A percentile compares a stretch with the other conserved stretches of the same genome.
These are phyloP conservation scores for Hydnomerulius pinastri DNA, from an alignment of 768 basidiomycete species.

Conservation along the genomic window DNA sequence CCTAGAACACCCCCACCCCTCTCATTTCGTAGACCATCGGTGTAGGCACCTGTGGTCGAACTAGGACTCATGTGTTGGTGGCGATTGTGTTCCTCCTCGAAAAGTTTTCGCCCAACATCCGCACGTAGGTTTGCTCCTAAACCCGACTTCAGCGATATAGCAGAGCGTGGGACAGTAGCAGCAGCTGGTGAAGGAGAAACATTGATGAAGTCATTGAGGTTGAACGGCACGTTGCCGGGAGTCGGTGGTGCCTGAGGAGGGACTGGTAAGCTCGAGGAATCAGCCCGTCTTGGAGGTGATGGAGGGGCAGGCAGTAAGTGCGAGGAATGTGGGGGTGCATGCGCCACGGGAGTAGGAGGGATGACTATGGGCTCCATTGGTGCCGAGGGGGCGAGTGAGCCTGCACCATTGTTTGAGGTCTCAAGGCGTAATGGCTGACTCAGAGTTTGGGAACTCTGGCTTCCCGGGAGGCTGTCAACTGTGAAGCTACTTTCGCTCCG, in stretches of 20 bases:
- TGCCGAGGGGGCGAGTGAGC: constrained; percentile 24
- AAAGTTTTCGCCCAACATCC: constrained; percentile 66
- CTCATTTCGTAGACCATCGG: constrained; percentile 29
- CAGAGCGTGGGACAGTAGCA: constrained; percentile 30
- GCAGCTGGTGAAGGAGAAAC: constrained; percentile 65
- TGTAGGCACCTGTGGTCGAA: constrained; percentile 12
- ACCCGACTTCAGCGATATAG: constrained; percentile 32
- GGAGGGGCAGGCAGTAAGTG: constrained; percentile 25
- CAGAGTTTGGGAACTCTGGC: constrained; percentile 24
- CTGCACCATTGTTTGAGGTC: constrained; percentile 12
- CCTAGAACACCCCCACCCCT: constrained; percentile 26
- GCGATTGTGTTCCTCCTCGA: constrained; percentile 69
- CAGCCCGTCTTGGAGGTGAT: constrained; percentile 27
- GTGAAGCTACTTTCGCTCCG: constrained; percentile 31
- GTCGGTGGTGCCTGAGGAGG: constrained; percentile 39
- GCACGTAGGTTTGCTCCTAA: constrained; percentile 56
- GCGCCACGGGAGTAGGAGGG: constrained; percentile 36
- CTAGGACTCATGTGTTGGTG: constrained; percentile 26
- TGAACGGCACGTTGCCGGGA: constrained; percentile 47
- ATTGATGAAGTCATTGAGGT: constrained; percentile 72
- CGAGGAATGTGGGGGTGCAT: constrained; percentile 22
- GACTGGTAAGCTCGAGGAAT: constrained; percentile 12
- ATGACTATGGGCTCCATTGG: constrained; percentile 34
- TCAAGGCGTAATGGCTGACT: constrained; percentile 20
- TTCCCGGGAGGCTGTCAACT: constrained; percentile 25